Base-by-base conservation (phyloP, 2,329 filamentous ascomycete species). In the Diaporthe sp. region DNA sequence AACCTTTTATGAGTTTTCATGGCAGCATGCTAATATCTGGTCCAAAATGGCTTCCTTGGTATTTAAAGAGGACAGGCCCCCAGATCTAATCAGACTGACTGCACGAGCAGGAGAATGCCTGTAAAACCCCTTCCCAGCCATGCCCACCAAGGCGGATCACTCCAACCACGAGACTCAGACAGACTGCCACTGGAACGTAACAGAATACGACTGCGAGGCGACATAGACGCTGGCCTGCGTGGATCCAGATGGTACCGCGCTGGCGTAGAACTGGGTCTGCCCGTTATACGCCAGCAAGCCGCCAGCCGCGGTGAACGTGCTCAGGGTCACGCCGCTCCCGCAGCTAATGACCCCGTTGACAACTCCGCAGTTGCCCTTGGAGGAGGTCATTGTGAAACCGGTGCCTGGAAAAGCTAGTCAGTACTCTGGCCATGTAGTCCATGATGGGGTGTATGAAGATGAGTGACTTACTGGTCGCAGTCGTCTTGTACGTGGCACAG, bases 401-500 rank as follows among this genome's bases (percentile, higher is more conserved):
- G 80, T 80, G 59, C 83, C 83, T 76, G 39, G 8, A 12, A 7
- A 4, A n/a, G 4, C 12, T 10, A 15, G 51, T 72, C 10, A 75
- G 58, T 44, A n/a, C 1, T 8, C 31, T 17, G n/a, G 3, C 10
- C 15, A 28, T 19, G 8, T 22, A 8, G 4, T 3, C 8, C 15
- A 17, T 13, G 22, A 12, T 15, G 2, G 13, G 34, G 34, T 15
- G 31, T 31, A 5, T 31, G 31, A 10, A n/a, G 3, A 49, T 25
- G 6, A 1, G 0, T 53, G 34, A 42, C 69, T 12, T 70, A 76
- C 75, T 39, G 28, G 83, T 88, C 61, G 86, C 75, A 5, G 88
- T 83, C 6, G 91, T 90, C 0, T 88, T 90, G 81, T 91, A 93
- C 0, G 89, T 93, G 0, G 93, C 93, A 80, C 92, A 94, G 0